A percentile compares a stretch with the other conserved stretches of the same genome.
These are phyloP conservation scores for Mycena maculata DNA, from an alignment of 768 basidiomycete species.

Conservation along the genomic window DNA sequence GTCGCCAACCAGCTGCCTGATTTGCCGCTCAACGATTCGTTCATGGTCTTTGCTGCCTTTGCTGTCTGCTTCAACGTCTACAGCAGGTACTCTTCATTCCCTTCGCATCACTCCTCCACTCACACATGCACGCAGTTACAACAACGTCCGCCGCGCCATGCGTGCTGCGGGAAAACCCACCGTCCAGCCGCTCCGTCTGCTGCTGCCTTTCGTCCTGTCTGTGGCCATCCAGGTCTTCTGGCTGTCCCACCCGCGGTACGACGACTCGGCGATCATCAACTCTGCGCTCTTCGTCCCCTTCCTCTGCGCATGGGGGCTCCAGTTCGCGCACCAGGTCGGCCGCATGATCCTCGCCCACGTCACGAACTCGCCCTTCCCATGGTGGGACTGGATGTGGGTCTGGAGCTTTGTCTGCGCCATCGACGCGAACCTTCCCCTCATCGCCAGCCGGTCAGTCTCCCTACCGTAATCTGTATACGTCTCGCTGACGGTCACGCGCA, in stretches of 20 bases:
- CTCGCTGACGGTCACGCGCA: slow-evolving; percentile 30
- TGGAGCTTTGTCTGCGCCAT: slow-evolving; percentile 81
- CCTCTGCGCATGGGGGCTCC: slow-evolving; percentile 92
- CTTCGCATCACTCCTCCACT: neutral
- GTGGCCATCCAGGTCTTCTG: slow-evolving; percentile 81
- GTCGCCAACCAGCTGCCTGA: slow-evolving; percentile 67
- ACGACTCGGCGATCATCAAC: slow-evolving; percentile 76
- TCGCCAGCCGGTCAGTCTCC: slow-evolving; percentile 71
- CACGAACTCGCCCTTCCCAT: slow-evolving; percentile 84
- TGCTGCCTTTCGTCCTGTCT: slow-evolving; percentile 84
- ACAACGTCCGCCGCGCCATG: slow-evolving; percentile 80
- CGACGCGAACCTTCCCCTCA: slow-evolving; percentile 82
- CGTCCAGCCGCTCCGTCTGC: slow-evolving; percentile 71
- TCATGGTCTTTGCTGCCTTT: slow-evolving; percentile 84
- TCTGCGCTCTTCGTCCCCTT: slow-evolving; percentile 88
- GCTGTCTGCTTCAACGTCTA: slow-evolving; percentile 85
- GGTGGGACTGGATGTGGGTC: slow-evolving; percentile 89
- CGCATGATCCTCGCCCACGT: slow-evolving; percentile 95
- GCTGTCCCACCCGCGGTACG: slow-evolving; percentile 76
- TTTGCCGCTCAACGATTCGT: slow-evolving; percentile 83
- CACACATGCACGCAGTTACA: slow-evolving; percentile 62
- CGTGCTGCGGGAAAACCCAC: slow-evolving; percentile 53
- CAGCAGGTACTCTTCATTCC: slow-evolving; percentile 59
- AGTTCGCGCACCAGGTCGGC: slow-evolving; percentile 91
- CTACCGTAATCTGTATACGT: neutral